Evolutionary conservation across 192 early-diverging fungal genomes (phyloP), one percentile per base, ranked within the genome.

Genomic region (Podochytrium sp.): DNA sequence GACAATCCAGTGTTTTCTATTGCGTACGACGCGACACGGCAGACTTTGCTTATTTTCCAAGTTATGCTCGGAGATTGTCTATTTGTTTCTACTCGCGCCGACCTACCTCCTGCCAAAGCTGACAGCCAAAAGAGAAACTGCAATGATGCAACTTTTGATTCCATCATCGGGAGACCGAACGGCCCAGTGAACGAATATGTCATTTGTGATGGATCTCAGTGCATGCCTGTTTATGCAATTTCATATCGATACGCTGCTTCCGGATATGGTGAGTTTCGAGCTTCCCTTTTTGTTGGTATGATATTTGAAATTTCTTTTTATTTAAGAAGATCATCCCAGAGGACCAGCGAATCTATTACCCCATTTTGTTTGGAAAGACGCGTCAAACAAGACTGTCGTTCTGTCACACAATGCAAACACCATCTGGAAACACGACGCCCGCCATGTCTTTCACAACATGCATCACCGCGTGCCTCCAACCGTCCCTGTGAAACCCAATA

Each of bases 1-100:
- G 64, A 65, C 49, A 18, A 10, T 4, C 27, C 34, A 1, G 10
- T 16, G 47, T 47, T 47, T 18, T 49, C 41, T 27, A 16, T 65
- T 6, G 29, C 3, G 10, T 65, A 65, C 32, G 64, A 65, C 33
- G 12, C n/a, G 49, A n/a, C n/a, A n/a, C n/a, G n/a, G 3, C 7
- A n/a, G 10, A 65, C 64, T 7, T 16, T 65, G 7, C 34, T 65
- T 16, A 29, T 65, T 42, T 65, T 65, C 34, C 27, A 34, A 23
- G 64, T 65, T 25, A 23, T 65, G n/a, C 42, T 39, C n/a, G 64
- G 42, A 18, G 64, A 65, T 49, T 65, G 64, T 65, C 41, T 65
- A 2, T 30, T 49, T 41, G 41, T 65, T 47, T 23, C n/a, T n/a
- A n/a, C 38, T 49, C n/a, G 25, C 18, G 18, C 16, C 41, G 16